Base-by-base conservation (phyloP, 2,329 filamentous ascomycete species). In the Ascochyta fabae region DNA sequence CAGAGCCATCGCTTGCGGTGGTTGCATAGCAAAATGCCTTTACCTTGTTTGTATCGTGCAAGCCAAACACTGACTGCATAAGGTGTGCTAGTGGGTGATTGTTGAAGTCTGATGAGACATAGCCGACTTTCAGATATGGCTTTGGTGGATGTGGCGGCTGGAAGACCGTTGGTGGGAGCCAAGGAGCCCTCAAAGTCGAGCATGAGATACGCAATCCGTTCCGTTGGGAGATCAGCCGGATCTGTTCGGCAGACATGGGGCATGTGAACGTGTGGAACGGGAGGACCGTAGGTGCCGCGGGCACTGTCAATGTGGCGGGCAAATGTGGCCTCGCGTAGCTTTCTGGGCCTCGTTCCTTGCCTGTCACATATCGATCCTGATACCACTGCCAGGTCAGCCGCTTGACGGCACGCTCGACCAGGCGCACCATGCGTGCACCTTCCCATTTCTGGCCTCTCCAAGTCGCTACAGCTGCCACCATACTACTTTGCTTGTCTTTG, bases 261-360 rank as follows among this genome's bases (percentile, higher is more conserved):
- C 91, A 96, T 1, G 95, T 99, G 70, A 99, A 99, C 0, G 95
- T 98, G 74, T 99, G 95, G 70, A 99, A 99, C 0, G 95, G 95
- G 1, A 99, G 82, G 1, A 99, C 93, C 0, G 95, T 99, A 2
- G 95, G 95, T 6, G 95, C 94, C 27, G 90, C 87, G 4, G 95
- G 95, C 9, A 96, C 84, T 0, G 89, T 84, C 29, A 99, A 80
- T 38, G 83, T 84, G 3, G 82, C 76, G 4, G 94, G 95, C 10
- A 96, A 79, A 56, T 86, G 87, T 10, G 91, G 90, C 47, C 95
- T 83, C 31, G 80, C 78, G 73, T 97, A 97, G 62, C 78, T 81
- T 10, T 81, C 81, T 6, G 78, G 64, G 4, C 84, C 77, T 22
- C 86, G 83, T 51, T 86, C 81, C 61, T 81, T 60, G 82, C 82